Evolutionary conservation across 768 basidiomycete genomes (phyloP), one percentile per base, ranked within the genome.

Genomic region (Lactarius psammicola): DNA sequence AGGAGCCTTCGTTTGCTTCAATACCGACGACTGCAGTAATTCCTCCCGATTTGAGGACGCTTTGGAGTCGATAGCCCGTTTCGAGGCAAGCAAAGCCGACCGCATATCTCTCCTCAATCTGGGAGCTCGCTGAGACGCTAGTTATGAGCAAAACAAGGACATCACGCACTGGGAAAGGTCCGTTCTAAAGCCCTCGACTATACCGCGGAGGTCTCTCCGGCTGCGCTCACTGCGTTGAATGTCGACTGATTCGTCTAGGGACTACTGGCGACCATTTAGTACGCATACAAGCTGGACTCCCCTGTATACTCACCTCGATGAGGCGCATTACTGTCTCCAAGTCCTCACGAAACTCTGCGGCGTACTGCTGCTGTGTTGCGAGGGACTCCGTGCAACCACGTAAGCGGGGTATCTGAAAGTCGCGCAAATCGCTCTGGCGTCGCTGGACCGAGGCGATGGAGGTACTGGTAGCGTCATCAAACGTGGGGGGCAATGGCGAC

Each of bases 381-480:
- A 91, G 77, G 1, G 94, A 88, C 0, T 90, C 92, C 10, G 76
- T 78, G 74, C 91, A 95, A 59, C 78, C 72, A 10, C 82, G 80
- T 58, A 97, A 79, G 2, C 89, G 84, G 1, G 93, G 90, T 38
- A 97, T 81, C 74, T 94, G 90, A 70, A 86, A 86, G 13, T 86
- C 79, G 3, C 79, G 71, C 8, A 96, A 74, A 76, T 94, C 92
- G 3, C 75, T 81, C 66, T 85, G 79, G 11, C 84, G 80, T 28
- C 91, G 79, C 54, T 82, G 78, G 5, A 86, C 74, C 3, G 79
- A 79, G 4, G 78, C 80, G 11, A 93, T 81, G 5, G 86, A 76
- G 15, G 79, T 72, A 2, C 73, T 71, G 2, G 83, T 80, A 61
- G 86, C 84, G 13, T 82, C 78, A 62, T 86, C 81, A 55, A 89